A percentile compares a stretch with the other conserved stretches of the same genome.
These are phyloP conservation scores for Periconia sp. DNA, from an alignment of 2,329 filamentous ascomycete species.

Conservation along the genomic window DNA sequence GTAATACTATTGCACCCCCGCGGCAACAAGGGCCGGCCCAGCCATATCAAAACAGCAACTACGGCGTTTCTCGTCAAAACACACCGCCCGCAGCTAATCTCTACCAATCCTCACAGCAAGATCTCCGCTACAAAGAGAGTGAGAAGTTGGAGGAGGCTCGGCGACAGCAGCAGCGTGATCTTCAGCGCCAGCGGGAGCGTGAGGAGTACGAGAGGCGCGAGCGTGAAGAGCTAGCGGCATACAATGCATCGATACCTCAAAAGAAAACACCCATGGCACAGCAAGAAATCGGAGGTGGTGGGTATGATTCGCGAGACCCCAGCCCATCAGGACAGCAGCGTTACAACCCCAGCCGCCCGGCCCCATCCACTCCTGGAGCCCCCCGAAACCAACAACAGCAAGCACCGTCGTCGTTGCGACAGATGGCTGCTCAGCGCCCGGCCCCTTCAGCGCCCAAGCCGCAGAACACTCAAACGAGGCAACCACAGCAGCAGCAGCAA, in stretches of 20 bases:
- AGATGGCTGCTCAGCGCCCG: constrained; percentile 71
- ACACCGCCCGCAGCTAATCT: constrained; percentile 30
- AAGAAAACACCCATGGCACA: constrained; percentile 78
- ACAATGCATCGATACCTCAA: constrained; percentile 87
- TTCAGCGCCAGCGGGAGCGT: constrained; percentile 45
- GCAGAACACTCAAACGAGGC: constrained; percentile 37
- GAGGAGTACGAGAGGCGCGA: constrained; percentile 49
- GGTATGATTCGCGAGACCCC: constrained; percentile 47
- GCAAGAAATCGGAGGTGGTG: constrained; percentile 78
- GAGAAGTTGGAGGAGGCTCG: constrained; percentile 45
- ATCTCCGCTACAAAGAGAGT: constrained; percentile 32
- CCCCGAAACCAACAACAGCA: constrained; percentile 53
- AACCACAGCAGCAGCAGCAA: constrained; percentile 21
- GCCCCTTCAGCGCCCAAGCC: constrained; percentile 71
- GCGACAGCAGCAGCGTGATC: constrained; percentile 40
- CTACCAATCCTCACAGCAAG: constrained; percentile 33
- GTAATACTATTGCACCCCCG: constrained; percentile 52
- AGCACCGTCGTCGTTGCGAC: constrained; percentile 55
- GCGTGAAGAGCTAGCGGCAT: constrained; percentile 77
- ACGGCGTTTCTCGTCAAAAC: constrained; percentile 38
- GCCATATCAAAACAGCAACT: constrained; percentile 51
- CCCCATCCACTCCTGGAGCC: constrained; percentile 71
- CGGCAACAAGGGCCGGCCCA: constrained; percentile 49
- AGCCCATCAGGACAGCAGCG: constrained; percentile 56
- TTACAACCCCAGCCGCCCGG: constrained; percentile 83